These are phyloP conservation scores for Pisolithus marmoratus DNA, from an alignment of 768 basidiomycete genomes.

Conservation along the genomic window DNA sequence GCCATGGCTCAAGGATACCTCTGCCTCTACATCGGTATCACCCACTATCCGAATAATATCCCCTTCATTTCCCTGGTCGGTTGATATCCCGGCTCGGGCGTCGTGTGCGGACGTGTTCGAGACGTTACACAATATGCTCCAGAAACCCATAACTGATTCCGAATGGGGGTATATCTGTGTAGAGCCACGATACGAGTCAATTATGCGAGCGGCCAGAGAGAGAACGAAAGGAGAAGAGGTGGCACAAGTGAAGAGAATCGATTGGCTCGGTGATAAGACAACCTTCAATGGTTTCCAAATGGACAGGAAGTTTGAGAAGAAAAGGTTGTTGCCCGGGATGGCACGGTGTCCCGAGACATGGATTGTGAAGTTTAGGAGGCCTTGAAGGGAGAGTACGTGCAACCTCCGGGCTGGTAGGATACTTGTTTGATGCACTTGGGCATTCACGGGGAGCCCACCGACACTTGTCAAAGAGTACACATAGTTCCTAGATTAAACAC, in stretches of 20 bases:
- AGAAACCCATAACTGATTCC: slow-evolving; percentile 54
- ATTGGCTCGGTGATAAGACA: slow-evolving; percentile 55
- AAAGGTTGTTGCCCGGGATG: slow-evolving; percentile 42
- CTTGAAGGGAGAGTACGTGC: slow-evolving; percentile 5
- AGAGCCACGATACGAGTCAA: slow-evolving; percentile 36
- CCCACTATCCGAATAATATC: slow-evolving; percentile 47
- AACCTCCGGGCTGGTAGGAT: too few species aligned
- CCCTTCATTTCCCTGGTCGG: slow-evolving; percentile 59
- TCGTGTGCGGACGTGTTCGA: slow-evolving; percentile 55
- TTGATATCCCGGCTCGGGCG: slow-evolving; percentile 43
- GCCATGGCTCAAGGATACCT: slow-evolving; percentile 30
- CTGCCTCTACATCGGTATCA: slow-evolving; percentile 33
- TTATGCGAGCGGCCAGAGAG: slow-evolving; percentile 48
- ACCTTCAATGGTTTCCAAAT: slow-evolving; percentile 58
- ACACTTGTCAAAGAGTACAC: too few species aligned
- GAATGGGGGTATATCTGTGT: slow-evolving; percentile 56
- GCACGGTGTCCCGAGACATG: slow-evolving; percentile 47
- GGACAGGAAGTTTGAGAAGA: slow-evolving; percentile 51
- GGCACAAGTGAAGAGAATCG: slow-evolving; percentile 46
- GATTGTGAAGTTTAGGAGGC: slow-evolving; percentile 45
- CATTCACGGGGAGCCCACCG: too few species aligned
- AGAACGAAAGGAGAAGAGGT: slow-evolving; percentile 36
- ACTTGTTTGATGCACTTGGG: too few species aligned
- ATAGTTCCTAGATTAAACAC: too few species aligned
- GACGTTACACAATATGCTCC: slow-evolving; percentile 42